These are phyloP conservation scores for Cryptococcus depauperatus DNA, from an alignment of 1,284 basidiomycete genomes.

Conservation along the genomic window DNA sequence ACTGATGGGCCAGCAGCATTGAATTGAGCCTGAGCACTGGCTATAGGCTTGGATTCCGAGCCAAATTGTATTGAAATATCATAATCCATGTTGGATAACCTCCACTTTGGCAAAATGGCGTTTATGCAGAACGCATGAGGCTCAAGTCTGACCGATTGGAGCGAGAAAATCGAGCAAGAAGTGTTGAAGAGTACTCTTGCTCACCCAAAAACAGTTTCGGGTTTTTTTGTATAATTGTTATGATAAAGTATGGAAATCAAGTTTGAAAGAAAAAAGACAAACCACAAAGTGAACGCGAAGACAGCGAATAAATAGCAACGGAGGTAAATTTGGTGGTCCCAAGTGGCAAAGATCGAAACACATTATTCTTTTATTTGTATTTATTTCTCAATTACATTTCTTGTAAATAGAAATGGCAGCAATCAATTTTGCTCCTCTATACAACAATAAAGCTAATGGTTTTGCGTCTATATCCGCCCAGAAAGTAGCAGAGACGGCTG, in stretches of 20 bases:
- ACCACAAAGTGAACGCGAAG: background rate
- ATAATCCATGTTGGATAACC: slow-evolving; percentile 25
- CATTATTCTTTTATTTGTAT: too few species aligned
- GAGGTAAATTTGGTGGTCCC: background rate
- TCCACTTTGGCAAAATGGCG: slow-evolving; percentile 18
- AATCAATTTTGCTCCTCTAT: background rate
- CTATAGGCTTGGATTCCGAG: background rate
- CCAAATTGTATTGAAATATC: slow-evolving; percentile 1
- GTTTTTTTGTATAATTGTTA: background rate
- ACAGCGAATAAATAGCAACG: background rate
- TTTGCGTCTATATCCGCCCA: slow-evolving; percentile 16
- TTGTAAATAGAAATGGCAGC: too few species aligned
- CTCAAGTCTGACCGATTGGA: background rate
- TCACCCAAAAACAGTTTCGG: background rate
- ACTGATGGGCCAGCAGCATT: background rate
- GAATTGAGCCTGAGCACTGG: background rate
- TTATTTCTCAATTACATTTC: too few species aligned
- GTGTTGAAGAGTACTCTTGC: background rate
- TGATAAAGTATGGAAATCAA: background rate
- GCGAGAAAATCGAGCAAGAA: background rate
- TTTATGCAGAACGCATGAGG: background rate
- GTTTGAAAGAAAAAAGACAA: background rate
- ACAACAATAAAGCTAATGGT: background rate
- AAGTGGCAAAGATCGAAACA: too few species aligned
- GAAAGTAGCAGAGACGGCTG: slow-evolving; percentile 24